phyloP scores from a whole-genome alignment of 1,139 yeast species.

The Taiozyma sp. region DNA sequence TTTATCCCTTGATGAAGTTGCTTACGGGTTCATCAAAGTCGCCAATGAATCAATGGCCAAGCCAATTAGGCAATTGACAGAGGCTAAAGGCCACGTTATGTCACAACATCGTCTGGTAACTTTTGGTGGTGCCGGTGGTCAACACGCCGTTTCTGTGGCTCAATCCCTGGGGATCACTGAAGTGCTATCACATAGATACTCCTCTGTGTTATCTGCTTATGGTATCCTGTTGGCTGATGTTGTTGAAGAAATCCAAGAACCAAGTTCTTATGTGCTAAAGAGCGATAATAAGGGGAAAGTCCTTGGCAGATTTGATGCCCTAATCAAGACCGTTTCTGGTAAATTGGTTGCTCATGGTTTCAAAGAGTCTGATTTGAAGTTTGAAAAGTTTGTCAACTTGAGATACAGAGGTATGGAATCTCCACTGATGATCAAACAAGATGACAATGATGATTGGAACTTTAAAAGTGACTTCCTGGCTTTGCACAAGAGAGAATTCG shows the following conservation, averaged over 20 bases:
- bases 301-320: constrained; percentile 29
- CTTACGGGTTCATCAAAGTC: constrained; percentile 46
- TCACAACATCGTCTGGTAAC: constrained; percentile 43
- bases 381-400: constrained; percentile 68
- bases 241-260: constrained; percentile 62
- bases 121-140: constrained; percentile 61
- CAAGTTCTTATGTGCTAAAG: constrained; percentile 36
- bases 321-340: constrained; percentile 19
- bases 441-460: constrained; percentile 26
- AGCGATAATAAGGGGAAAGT: constrained; percentile 23
- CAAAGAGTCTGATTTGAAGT: constrained; percentile 28
- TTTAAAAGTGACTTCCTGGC: constrained; percentile 36
- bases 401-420: constrained; percentile 88
- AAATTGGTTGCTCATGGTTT: constrained; percentile 45
- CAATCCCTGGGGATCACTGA: constrained; percentile 39
- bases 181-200: constrained; percentile 45
- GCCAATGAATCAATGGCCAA: constrained; percentile 54
- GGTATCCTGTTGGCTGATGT: constrained; percentile 54
- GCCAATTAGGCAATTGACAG: constrained; percentile 50
- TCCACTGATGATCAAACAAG: constrained; percentile 57
- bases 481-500: constrained; percentile 62
- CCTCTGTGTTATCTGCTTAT: constrained; percentile 50
- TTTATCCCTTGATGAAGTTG: constrained; percentile 41
- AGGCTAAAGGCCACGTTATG: constrained; percentile 44
- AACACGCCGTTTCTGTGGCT: constrained; percentile 49